These are phyloP conservation scores for Daedaleopsis nitida DNA, from an alignment of 768 basidiomycete genomes.

Conservation along the genomic window DNA sequence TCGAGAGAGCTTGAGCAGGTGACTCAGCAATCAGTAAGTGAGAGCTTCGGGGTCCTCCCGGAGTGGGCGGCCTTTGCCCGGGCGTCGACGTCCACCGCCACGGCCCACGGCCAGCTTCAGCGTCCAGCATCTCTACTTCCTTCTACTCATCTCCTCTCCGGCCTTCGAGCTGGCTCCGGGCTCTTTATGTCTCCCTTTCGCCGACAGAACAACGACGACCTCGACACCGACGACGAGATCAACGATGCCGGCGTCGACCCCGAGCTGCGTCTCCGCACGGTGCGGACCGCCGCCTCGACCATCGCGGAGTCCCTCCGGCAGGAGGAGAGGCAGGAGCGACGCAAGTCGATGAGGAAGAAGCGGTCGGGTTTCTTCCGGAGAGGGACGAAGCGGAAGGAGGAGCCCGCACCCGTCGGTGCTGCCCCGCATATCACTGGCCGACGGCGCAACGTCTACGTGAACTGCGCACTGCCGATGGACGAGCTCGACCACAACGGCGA, in stretches of 20 bases:
- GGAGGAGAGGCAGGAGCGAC: constrained; percentile 67
- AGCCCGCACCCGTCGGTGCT: constrained; percentile 28
- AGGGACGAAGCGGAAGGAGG: constrained; percentile 46
- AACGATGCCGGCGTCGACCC: constrained; percentile 77
- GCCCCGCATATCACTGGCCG: constrained; percentile 47
- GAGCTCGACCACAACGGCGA: constrained; percentile 77
- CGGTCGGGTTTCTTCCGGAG: constrained; percentile 58
- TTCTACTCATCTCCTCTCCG: constrained; percentile 4
- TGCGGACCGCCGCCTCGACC: constrained; percentile 90
- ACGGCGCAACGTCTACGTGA: constrained; percentile 82
- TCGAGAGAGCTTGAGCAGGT: too few relatives aligned
- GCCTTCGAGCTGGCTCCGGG: constrained; percentile 20
- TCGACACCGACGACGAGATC: constrained; percentile 54
- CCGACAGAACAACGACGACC: constrained; percentile 36
- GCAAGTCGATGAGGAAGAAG: constrained; percentile 50
- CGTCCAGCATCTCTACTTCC: constrained; percentile 7
- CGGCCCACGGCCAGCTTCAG: constrained; percentile 14
- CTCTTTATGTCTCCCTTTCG: constrained; percentile 39
- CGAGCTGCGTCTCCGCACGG: constrained; percentile 83
- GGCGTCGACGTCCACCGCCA: constrained; percentile 14
- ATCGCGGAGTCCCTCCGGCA: constrained; percentile 84
- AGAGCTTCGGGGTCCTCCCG: constrained; percentile 14
- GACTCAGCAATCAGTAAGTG: too few relatives aligned
- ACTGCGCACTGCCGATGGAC: constrained; percentile 60
- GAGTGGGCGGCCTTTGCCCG: constrained; percentile 20